Percentiles rank a stretch among this genome's conserved stretches.
Conservation (phyloP, 192 early-diverging fungal genomes). For the Spizellomyces punctatus region DNA sequence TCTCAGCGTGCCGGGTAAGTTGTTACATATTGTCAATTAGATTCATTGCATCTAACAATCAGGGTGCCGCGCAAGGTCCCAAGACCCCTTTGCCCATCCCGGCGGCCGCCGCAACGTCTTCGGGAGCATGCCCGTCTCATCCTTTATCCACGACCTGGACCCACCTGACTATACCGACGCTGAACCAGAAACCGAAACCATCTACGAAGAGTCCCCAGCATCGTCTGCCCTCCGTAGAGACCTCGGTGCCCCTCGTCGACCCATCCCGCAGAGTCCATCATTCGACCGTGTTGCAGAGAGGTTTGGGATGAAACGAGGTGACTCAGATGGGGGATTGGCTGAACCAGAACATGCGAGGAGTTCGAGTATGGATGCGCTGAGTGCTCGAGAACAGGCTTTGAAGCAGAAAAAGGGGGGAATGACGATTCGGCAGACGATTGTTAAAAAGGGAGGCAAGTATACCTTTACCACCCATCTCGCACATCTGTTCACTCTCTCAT, state of each 20-base stretch:
- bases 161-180: background rate
- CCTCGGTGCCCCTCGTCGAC: slow-evolving; percentile 12
- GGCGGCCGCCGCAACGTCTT: slow-evolving; percentile 4
- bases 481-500: background rate
- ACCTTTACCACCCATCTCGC: background rate
- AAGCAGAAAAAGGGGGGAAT: background rate
- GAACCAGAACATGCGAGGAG: background rate
- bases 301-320: slow-evolving; percentile 22
- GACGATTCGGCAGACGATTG: background rate
- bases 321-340: slow-evolving; percentile 12
- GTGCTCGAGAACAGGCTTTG: background rate
- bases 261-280: slow-evolving; percentile 1
- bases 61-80: background rate
- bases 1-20: no score
- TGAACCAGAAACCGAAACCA: slow-evolving; percentile 7
- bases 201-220: background rate
- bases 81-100: background rate
- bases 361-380: background rate
- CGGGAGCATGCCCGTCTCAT: slow-evolving; percentile 18
- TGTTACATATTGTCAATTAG: no score
- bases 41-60: no score
- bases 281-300: slow-evolving; percentile 17
- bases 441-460: background rate
- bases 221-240: slow-evolving; percentile 9
- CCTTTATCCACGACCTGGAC: slow-evolving; percentile 20